Conservation (phyloP, 179 eudicot species). For the Monotropa hypopitys region DNA sequence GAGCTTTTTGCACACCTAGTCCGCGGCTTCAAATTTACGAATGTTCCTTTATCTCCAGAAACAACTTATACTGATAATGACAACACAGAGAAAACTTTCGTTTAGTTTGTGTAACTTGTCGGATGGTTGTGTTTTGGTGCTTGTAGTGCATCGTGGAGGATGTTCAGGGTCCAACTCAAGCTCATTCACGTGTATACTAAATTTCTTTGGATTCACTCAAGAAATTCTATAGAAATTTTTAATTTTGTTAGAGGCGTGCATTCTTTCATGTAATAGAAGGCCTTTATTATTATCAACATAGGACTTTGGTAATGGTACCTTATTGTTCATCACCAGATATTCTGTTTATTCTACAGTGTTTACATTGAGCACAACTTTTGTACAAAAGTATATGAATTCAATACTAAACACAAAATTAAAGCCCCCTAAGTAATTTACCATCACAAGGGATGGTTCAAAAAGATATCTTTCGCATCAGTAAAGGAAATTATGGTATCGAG, state of each 20-base stretch:
- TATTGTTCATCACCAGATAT: neutral
- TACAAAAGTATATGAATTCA: neutral
- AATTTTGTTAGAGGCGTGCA: neutral
- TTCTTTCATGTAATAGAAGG: neutral
- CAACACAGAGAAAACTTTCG: neutral
- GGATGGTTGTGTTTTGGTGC: neutral
- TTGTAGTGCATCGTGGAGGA: slow-evolving; percentile 92
- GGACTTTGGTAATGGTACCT: neutral
- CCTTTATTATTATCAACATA: neutral
- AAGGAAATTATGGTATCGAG: neutral
- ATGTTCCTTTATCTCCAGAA: neutral
- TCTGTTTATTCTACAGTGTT: neutral
- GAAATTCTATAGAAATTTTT: neutral
- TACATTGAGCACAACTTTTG: neutral
- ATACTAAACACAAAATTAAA: neutral
- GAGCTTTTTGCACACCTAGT: neutral
- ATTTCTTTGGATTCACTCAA: neutral
- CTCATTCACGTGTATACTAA: slow-evolving; percentile 42
- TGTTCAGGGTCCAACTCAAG: slow-evolving; percentile 95
- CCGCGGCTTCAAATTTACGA: neutral
- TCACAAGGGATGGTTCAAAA: neutral
- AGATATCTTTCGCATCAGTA: neutral
- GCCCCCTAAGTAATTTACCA: neutral
- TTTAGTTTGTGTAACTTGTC: neutral
- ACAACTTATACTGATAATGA: neutral